Evolutionary conservation across 1,139 yeast genomes (phyloP).

Genomic region (Meyerozyma carpophila): DNA sequence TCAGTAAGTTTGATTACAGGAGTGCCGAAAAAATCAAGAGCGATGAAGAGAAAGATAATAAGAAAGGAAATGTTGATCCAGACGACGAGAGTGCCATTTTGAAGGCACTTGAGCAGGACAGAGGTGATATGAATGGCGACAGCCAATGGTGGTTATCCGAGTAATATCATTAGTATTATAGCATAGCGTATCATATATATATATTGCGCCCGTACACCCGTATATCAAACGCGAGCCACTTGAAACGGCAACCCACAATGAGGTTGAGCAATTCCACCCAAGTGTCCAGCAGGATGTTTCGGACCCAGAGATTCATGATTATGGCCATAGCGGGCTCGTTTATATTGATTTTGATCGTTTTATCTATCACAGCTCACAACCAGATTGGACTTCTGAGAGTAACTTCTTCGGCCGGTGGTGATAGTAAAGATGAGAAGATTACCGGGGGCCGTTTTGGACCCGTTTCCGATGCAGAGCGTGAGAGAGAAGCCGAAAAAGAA

Average conservation of each 20-base stretch:
- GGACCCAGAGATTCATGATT: constrained; percentile 22
- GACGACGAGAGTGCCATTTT: neutral
- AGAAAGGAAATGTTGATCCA: neutral
- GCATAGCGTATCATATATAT: neutral
- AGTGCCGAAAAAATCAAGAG: constrained; percentile 3
- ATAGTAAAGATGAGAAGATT: constrained; percentile 9
- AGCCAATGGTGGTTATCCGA: neutral
- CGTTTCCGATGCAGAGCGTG: constrained; percentile 2
- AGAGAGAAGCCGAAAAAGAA: constrained; percentile 10
- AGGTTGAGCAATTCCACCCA: constrained; percentile 25
- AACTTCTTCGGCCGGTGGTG: neutral
- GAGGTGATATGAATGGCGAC: neutral
- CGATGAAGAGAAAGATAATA: neutral
- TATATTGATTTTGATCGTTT: constrained; percentile 17
- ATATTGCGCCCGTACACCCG: neutral
- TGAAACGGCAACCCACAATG: neutral
- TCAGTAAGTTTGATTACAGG: constrained; percentile 10
- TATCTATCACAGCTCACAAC: constrained; percentile 13
- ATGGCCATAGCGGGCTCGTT: constrained; percentile 18
- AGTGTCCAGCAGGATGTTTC: constrained; percentile 25
- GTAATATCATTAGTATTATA: neutral
- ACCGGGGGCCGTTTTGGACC: constrained; percentile 7
- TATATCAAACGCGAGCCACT: neutral
- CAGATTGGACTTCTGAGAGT: constrained; percentile 7
- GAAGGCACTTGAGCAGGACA: neutral